Percentiles rank a stretch among this genome's conserved stretches.
Evolutionary conservation across 2,329 filamentous ascomycete species (phyloP).

Genomic region (Botrytis sinoallii): DNA sequence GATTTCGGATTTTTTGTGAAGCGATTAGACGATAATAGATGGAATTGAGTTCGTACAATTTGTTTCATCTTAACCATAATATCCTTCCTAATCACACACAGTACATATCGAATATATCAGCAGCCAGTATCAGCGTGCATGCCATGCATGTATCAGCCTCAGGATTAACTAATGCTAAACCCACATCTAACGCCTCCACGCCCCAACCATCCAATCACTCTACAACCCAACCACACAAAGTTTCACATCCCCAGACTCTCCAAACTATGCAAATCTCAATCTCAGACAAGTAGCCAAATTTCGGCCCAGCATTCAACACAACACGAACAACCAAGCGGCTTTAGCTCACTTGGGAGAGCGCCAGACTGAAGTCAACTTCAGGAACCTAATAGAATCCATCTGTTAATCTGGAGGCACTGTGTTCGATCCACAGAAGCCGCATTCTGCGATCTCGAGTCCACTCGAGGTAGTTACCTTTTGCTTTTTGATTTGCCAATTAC

Average conservation of each 20-base stretch:
- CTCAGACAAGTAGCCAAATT: not conserved
- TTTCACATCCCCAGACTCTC: not conserved
- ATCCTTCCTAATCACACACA: not conserved
- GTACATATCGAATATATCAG: not conserved
- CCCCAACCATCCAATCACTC: not conserved
- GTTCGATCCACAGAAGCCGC: conserved; percentile 20
- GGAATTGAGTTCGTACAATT: not conserved
- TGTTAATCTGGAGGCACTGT: conserved; percentile 20
- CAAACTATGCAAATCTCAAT: no score
- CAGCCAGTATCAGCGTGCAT: not conserved
- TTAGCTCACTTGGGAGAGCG: conserved; percentile 21
- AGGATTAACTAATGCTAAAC: not conserved
- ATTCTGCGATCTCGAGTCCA: conserved; percentile 16
- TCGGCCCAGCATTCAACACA: rapidly evolving
- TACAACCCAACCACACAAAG: not conserved
- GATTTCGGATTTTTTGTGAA: not conserved
- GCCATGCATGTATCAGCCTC: not conserved
- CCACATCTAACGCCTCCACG: not conserved
- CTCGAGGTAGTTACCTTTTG: not conserved
- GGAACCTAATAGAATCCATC: conserved; percentile 4
- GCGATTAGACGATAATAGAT: not conserved
- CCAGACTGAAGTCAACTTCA: conserved; percentile 18
- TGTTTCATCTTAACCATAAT: not conserved
- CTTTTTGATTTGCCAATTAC: no score
- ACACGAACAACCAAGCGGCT: conserved; percentile 16